phyloP scores from a whole-genome alignment of 169 alveolate species.

The Plasmodium sp. region DNA sequence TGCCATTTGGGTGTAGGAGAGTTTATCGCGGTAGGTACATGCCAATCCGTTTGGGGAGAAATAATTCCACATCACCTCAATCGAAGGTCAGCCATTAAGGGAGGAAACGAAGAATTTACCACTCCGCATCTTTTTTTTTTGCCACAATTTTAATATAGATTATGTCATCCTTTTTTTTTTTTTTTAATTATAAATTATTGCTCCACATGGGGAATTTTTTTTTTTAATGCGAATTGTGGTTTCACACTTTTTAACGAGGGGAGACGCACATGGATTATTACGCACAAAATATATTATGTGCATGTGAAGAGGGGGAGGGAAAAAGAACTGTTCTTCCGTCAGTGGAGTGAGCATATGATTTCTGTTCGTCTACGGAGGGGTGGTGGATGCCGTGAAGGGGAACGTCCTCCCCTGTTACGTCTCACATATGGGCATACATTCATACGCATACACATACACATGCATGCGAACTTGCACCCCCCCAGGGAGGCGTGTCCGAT shows the following conservation, averaged over 20 bases:
- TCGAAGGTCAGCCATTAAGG: background rate
- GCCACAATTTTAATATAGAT: background rate
- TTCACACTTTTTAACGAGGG: background rate
- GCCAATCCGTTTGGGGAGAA: background rate
- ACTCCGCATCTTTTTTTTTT: background rate
- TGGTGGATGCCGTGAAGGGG: background rate
- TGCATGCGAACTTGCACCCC: background rate
- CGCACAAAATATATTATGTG: background rate
- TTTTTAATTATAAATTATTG: background rate
- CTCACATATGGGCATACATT: background rate
- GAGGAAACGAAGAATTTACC: background rate
- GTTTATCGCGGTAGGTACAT: background rate
- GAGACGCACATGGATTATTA: background rate
- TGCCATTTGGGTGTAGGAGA: background rate
- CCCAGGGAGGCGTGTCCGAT: background rate
- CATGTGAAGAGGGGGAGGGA: background rate
- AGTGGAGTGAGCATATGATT: background rate
- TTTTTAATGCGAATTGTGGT: background rate
- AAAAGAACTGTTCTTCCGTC: background rate
- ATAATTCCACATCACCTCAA: background rate
- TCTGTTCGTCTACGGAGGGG: background rate
- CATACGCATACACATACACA: background rate
- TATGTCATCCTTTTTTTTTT: background rate
- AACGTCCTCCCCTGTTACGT: background rate
- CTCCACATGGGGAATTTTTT: background rate